These are phyloP conservation scores for Arthrobotrys musiformis DNA, from an alignment of 2,329 filamentous ascomycete species.

Conservation along the genomic window DNA sequence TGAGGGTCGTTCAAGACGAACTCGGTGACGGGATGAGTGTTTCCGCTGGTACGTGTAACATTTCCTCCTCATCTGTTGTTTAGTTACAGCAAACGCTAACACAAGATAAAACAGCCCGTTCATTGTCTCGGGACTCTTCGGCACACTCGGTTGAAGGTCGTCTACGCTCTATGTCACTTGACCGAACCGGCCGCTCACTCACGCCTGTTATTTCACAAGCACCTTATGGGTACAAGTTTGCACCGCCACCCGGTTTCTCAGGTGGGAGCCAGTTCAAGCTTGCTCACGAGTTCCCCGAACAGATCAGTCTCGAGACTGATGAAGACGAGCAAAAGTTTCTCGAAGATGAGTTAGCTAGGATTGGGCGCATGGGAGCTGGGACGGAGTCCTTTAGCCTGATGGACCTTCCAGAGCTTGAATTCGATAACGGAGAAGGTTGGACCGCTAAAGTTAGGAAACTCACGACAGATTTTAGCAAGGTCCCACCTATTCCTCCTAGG, in stretches of 20 bases:
- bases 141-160: slow-evolving; percentile 41
- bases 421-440: slow-evolving; percentile 21
- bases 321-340: slow-evolving; percentile 27
- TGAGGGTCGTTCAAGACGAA: slow-evolving; percentile 54
- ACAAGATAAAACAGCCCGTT: slow-evolving; percentile 31
- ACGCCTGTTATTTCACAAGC: slow-evolving; percentile 57
- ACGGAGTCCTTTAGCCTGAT: slow-evolving; percentile 1
- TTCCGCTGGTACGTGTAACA: slow-evolving; percentile 19
- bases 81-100: slow-evolving; percentile 3
- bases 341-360: slow-evolving; percentile 28
- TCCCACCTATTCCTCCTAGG: neutral
- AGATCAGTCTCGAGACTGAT: slow-evolving; percentile 1
- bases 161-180: slow-evolving; percentile 52
- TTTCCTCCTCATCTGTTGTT: neutral
- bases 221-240: slow-evolving; percentile 56
- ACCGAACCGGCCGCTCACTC: slow-evolving; percentile 55
- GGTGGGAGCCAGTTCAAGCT: slow-evolving; percentile 22
- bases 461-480: slow-evolving; percentile 18
- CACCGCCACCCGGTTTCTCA: slow-evolving; percentile 57
- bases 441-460: slow-evolving; percentile 23
- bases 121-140: slow-evolving; percentile 56
- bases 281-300: slow-evolving; percentile 22
- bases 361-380: slow-evolving; percentile 24
- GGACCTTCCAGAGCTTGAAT: slow-evolving; percentile 19
- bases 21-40: slow-evolving; percentile 58